Base-by-base conservation (phyloP, 2,329 filamentous ascomycete species). In the Colletotrichum siamense region DNA sequence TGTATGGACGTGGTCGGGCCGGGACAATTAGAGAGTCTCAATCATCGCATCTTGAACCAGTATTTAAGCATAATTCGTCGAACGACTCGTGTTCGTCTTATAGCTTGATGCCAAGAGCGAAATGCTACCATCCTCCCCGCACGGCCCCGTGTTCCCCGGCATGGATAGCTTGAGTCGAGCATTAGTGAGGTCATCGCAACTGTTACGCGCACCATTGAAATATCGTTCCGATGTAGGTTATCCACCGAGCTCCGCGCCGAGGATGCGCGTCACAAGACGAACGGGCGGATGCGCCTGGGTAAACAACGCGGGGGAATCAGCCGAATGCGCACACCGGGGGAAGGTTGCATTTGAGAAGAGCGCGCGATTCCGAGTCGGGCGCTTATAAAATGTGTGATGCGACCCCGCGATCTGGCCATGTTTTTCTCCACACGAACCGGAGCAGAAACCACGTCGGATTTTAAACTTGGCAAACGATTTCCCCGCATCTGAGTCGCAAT, bases 181-280 rank as follows among this genome's bases (percentile, higher is more conserved):
- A 2, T n/a, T n/a, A 44, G 70, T 69, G 74, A 73, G 70, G 74
- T 76, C 74, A 76, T 76, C 74, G 30, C 70, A 18, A 44, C 32
- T 49, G 44, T 49, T 76, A 73, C 49, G 74, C 74, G 74, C 74
- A 69, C 74, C 74, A 76, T 76, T 76, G 34, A 74, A 52, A 64
- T 52, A 24, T 49, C 44, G 28, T 73, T 65, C 64, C 70, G 64
- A 22, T 15, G 24, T 24, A 22, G 36, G 44, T 28, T 59, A 26
- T 68, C 64, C 64, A 44, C 64, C 30, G 26, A 57, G 61, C 26
- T 52, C 61, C 62, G 49, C 69, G 24, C 24, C 26, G 68, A 34
- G 18, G 6, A 13, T 32, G 13, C 16, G 22, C 39, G 13, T 39
- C 39, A 64, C 57, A 63, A 12, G 8, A 44, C 44, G 39, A 36